Base-by-base conservation (phyloP, 1,139 yeast species). In the Saccharomyces pastorianus region DNA sequence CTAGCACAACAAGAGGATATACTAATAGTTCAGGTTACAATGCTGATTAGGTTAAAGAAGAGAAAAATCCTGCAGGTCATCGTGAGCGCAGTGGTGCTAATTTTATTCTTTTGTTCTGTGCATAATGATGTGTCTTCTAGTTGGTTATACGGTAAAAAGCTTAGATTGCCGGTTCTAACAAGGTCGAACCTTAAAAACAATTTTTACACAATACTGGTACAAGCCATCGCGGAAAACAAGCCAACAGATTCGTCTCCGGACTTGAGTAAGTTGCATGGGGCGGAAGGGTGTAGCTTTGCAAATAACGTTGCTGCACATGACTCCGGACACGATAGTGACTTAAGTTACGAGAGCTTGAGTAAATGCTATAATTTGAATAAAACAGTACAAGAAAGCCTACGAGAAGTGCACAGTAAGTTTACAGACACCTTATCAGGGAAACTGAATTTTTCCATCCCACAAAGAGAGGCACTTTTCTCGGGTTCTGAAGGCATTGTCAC, bases 401-500 rank as follows among this genome's bases (percentile, higher is more conserved):
- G 13, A 23, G 44, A 17, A 9, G 20, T 38, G 26, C 44, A 38
- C 23, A 38, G 17, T 38, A 11, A 9, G 44, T 38, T 38, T 20
- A 20, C 44, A 6, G 44, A 38, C 11, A 20, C 20, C 25, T 38
- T 38, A 38, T 38, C 26, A 20, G 26, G 26, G 20, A 38, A 17
- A 20, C 9, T 38, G 26, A 38, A 38, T 38, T 38, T 20, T 23
- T 38, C 44, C 13, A 9, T 9, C 13, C n/a, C 44, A 11, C 44
- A 38, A 38, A 38, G 25, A 38, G 44, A 38, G 13, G 44, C 25
- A 9, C 44, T 38, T 38, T 38, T 38, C 26, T n/a, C 44, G n/a
- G 44, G 17, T 9, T 38, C 44, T 20, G 62, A 76, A 56, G 87
- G 88, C 46, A 80, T 81, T 49, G 84, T 82, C 4, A 79, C 80